These are phyloP conservation scores for Fusarium sp. DNA, from an alignment of 2,329 filamentous ascomycete genomes.

Conservation along the genomic window DNA sequence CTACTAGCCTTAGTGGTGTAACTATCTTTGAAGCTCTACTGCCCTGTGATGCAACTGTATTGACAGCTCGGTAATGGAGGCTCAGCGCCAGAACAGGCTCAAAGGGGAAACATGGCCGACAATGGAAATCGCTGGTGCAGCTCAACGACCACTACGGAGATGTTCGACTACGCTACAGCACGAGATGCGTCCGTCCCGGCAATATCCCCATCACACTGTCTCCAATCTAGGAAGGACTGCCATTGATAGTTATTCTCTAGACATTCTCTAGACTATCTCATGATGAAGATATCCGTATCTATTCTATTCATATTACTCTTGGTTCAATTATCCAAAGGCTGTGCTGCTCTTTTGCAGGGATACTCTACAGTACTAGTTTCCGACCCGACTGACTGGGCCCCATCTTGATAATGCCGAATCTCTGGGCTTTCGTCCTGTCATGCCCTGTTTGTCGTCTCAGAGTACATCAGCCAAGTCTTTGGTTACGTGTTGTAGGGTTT, in stretches of 20 bases:
- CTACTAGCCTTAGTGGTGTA: background rate
- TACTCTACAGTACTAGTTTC: conserved; percentile 7
- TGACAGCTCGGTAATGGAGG: conserved; percentile 36
- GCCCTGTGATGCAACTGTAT: conserved; percentile 16
- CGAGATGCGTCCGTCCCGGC: conserved; percentile 24
- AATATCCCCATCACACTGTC: conserved; percentile 19
- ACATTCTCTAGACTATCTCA: background rate
- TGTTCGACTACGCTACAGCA: conserved; percentile 31
- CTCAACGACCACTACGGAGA: conserved; percentile 35
- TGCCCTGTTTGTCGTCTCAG: conserved; percentile 9
- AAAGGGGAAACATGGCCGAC: conserved; percentile 34
- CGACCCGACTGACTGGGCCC: conserved; percentile 27
- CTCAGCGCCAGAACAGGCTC: conserved; percentile 32
- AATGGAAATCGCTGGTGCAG: conserved; percentile 25
- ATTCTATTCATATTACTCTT: background rate
- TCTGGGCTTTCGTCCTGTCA: background rate
- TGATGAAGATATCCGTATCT: background rate
- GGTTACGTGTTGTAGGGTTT: conserved; percentile 3
- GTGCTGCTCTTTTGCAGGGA: conserved; percentile 17
- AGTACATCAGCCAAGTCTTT: conserved; percentile 13
- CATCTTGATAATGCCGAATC: conserved; percentile 23
- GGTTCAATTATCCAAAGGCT: conserved; percentile 5
- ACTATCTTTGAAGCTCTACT: conserved; percentile 7
- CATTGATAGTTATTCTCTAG: conserved; percentile 4
- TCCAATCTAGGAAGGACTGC: conserved; percentile 32